A percentile compares a stretch with the other conserved stretches of the same genome.
Conservation (phyloP, 805 yeast genomes). For the Myxozyma neotropica region DNA sequence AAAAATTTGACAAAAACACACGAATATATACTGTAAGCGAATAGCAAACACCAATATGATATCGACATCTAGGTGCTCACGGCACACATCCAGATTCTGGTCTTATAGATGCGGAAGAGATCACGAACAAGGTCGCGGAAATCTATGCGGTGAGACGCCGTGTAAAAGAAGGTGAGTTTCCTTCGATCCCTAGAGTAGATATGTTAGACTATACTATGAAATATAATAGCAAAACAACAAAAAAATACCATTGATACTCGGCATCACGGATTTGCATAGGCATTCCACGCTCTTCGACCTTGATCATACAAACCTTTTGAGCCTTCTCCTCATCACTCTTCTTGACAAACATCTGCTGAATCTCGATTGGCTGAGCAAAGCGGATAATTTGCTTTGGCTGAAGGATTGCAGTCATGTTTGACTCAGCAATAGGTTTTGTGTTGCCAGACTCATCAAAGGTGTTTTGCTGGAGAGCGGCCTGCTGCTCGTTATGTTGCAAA, state of each 20-base stretch:
- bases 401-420: conserved; percentile 12
- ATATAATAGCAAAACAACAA: neutral
- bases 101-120: conserved; percentile 71
- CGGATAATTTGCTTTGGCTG: conserved; percentile 67
- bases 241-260: conserved; percentile 68
- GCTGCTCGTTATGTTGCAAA: conserved; percentile 71
- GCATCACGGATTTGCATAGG: conserved; percentile 71
- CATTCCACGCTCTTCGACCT: conserved; percentile 52
- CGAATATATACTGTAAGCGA: neutral
- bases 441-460: conserved; percentile 40
- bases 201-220: neutral
- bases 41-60: no score
- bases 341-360: conserved; percentile 59
- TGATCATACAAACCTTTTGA: conserved; percentile 61
- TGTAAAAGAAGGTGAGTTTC: conserved; percentile 74
- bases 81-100: conserved; percentile 88
- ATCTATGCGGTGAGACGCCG: conserved; percentile 68
- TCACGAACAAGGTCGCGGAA: conserved; percentile 77
- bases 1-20: neutral
- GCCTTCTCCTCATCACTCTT: conserved; percentile 71
- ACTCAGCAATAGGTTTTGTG: conserved; percentile 12
- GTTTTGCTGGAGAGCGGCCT: conserved; percentile 56
- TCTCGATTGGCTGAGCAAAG: conserved; percentile 63
- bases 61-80: conserved; percentile 43
- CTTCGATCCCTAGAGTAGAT: conserved; percentile 56